Evolutionary conservation across 2,329 filamentous ascomycete species (phyloP), one percentile per base, ranked within the genome.

Genomic region (Phymatotrichopsis omnivora): DNA sequence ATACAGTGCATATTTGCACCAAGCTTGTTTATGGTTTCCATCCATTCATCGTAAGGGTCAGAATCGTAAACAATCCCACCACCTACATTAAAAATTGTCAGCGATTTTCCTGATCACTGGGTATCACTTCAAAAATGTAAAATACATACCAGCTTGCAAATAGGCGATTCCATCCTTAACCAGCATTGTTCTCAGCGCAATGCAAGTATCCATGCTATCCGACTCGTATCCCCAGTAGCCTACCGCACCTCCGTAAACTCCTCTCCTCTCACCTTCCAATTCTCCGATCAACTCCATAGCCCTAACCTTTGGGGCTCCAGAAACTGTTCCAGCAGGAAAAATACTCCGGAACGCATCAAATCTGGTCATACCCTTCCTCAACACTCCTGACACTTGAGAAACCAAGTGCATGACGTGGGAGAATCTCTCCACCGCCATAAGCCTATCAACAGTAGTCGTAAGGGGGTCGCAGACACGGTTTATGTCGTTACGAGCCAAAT

Each of bases 241-340:
- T 0, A 95, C 89, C 0, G 91, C 91, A 22, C 91, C 91, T 7
- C 91, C 91, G 61, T 98, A 98, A 29, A 96, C 78, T 30, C 91
- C 89, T 43, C 91, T 74, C 71, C 95, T 95, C 72, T 98, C 91
- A 54, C 75, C 70, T 67, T 98, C 91, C 35, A 96, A 68, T 67
- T 96, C 89, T 35, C 84, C 86, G 59, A 98, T 98, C 51, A 98
- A 71, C 67, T 95, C 84, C 91, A 98, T 98, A 2, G 91, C 91
- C 52, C 80, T 78, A 44, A 98, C 86, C 68, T 98, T 98, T 47
- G 91, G 91, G 3, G 91, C 89, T 4, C 91, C 91, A 14, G 83
- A 91, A 23, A 96, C 89, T 0, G 91, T 98, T 45, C 91, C 91
- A 4, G 91, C 91, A 0, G 91, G 91, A 69, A 98, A 98, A 59